A percentile compares a stretch with the other conserved stretches of the same genome.
phyloP scores from a whole-genome alignment of 2,329 filamentous ascomycete genomes.

The Neophaeococcomyces mojaviensis region DNA sequence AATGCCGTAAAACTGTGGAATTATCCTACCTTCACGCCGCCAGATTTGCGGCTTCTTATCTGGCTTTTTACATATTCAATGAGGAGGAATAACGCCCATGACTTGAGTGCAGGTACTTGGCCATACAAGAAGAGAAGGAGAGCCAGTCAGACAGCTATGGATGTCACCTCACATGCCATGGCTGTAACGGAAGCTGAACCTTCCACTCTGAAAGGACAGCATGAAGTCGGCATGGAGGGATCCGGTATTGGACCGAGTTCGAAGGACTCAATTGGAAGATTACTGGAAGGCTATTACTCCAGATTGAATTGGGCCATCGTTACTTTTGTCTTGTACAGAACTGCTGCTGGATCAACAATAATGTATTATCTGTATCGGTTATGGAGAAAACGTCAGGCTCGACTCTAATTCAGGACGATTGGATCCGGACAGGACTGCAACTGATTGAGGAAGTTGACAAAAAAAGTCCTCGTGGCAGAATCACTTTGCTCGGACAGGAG shows the following conservation, averaged over 20 bases:
- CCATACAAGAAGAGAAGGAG: conserved; percentile 25
- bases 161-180: conserved; percentile 24
- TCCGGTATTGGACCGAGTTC: conserved; percentile 30
- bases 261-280: conserved; percentile 33
- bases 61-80: conserved; percentile 54
- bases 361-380: conserved; percentile 15
- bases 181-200: conserved; percentile 17
- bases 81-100: conserved; percentile 42
- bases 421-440: neutral
- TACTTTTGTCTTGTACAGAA: conserved; percentile 34
- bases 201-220: conserved; percentile 15
- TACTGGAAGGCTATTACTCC: conserved; percentile 39
- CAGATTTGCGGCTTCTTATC: conserved; percentile 53
- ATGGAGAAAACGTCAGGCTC: conserved; percentile 11
- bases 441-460: too few species aligned
- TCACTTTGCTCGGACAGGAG: too few species aligned
- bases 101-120: conserved; percentile 27
- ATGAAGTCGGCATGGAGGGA: conserved; percentile 33
- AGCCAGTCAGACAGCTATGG: conserved; percentile 29
- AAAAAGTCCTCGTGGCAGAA: too few species aligned
- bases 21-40: conserved; percentile 60
- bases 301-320: conserved; percentile 33
- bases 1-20: conserved; percentile 57
- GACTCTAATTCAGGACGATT: neutral
- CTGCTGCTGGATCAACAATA: conserved; percentile 22